Percentiles rank a stretch among this genome's conserved stretches.
These are phyloP conservation scores for Aspergillus kassunensis DNA, from an alignment of 495 filamentous ascomycete species.

Conservation along the genomic window DNA sequence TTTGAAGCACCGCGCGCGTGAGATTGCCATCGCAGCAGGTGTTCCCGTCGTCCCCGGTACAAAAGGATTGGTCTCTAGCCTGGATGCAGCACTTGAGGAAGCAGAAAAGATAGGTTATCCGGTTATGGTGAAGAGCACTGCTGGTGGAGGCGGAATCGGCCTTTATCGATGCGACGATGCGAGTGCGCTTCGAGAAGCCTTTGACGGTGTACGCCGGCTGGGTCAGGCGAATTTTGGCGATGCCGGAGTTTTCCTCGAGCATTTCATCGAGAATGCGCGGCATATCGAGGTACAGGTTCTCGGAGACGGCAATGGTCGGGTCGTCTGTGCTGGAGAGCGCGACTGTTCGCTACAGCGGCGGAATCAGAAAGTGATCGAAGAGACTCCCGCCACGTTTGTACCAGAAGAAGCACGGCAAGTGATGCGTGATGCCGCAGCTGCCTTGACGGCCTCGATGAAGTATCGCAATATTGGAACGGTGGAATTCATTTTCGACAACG, in stretches of 20 bases:
- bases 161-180: slow-evolving; percentile 43
- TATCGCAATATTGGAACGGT: slow-evolving; percentile 59
- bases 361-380: slow-evolving; percentile 93
- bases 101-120: slow-evolving; percentile 75
- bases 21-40: slow-evolving; percentile 49
- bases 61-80: slow-evolving; percentile 50
- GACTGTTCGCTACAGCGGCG: slow-evolving; percentile 78
- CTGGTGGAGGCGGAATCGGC: slow-evolving; percentile 87
- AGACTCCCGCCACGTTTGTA: slow-evolving; percentile 77
- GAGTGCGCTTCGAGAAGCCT: slow-evolving; percentile 59
- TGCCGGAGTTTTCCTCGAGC: slow-evolving; percentile 80
- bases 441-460: slow-evolving; percentile 44
- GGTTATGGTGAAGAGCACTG: slow-evolving; percentile 87
- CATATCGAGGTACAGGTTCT: slow-evolving; percentile 93
- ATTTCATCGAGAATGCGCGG: slow-evolving; percentile 76
- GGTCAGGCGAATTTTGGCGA: slow-evolving; percentile 74
- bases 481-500: slow-evolving; percentile 59
- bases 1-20: slow-evolving; percentile 47
- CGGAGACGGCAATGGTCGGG: slow-evolving; percentile 72
- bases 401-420: slow-evolving; percentile 63
- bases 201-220: slow-evolving; percentile 67
- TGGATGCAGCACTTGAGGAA: slow-evolving; percentile 62
- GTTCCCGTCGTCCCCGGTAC: slow-evolving; percentile 88
- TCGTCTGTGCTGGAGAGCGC: slow-evolving; percentile 69
- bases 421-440: slow-evolving; percentile 73